These are phyloP conservation scores for Nemania sp. DNA, from an alignment of 2,329 filamentous ascomycete species.

Conservation along the genomic window DNA sequence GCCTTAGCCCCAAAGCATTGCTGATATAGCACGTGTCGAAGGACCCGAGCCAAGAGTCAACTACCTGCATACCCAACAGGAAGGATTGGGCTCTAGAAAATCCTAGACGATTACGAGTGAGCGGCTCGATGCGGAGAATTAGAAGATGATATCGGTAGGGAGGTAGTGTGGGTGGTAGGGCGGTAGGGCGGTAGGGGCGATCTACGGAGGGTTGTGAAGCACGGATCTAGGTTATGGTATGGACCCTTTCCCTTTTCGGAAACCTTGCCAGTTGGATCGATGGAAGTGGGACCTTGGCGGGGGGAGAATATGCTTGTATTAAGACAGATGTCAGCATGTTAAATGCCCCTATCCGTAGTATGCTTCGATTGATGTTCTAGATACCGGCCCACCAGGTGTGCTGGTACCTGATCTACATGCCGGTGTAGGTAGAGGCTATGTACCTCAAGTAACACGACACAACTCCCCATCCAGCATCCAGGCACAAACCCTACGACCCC, in stretches of 20 bases:
- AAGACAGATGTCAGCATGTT: too few relatives aligned
- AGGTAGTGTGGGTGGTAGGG: too few relatives aligned
- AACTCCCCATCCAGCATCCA: not conserved
- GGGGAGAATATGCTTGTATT: too few relatives aligned
- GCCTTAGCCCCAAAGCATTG: too few relatives aligned
- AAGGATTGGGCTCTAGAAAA: not conserved
- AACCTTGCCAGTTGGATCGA: too few relatives aligned
- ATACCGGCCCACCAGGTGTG: too few relatives aligned
- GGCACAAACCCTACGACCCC: not conserved
- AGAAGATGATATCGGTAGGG: not conserved
- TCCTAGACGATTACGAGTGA: not conserved
- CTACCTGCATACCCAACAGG: not conserved
- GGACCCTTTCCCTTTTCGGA: too few relatives aligned
- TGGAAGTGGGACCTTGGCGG: too few relatives aligned
- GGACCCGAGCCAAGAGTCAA: not conserved
- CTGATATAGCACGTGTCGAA: not conserved
- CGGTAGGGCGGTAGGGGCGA: too few relatives aligned
- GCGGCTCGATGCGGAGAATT: constrained; percentile 13
- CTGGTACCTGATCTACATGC: not conserved
- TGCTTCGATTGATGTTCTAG: too few relatives aligned
- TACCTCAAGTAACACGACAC: constrained; percentile 1
- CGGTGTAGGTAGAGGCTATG: not conserved
- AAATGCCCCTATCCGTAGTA: too few relatives aligned
- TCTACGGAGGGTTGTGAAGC: not conserved
- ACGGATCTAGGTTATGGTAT: not conserved